A percentile compares a stretch with the other conserved stretches of the same genome.
These are phyloP conservation scores for Corymbia calophylla DNA, from an alignment of 441 rosid genomes.

Conservation along the genomic window DNA sequence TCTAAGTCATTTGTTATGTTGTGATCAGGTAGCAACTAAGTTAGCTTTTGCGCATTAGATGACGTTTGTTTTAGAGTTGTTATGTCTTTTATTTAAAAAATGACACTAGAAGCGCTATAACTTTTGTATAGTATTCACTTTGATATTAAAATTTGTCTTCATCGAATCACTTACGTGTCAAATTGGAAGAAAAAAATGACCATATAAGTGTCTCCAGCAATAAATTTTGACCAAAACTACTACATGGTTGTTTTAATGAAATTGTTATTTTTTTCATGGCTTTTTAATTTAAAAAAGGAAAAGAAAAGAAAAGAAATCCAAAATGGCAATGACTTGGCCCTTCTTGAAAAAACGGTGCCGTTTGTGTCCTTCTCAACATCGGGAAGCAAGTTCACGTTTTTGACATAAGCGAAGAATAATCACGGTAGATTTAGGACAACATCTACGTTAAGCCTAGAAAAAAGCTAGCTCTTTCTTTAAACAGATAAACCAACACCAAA, in stretches of 20 bases:
- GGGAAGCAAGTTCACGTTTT: background rate
- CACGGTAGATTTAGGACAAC: background rate
- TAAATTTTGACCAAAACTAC: too few species aligned
- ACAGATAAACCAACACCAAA: background rate
- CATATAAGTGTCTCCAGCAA: too few species aligned
- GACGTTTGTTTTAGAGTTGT: background rate
- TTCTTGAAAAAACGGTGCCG: background rate
- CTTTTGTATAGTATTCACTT: fast-evolving
- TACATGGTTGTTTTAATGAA: too few species aligned
- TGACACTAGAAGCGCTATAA: background rate
- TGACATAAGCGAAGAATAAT: background rate
- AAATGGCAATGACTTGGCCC: too few species aligned
- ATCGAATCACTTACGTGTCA: too few species aligned
- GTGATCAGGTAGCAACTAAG: background rate
- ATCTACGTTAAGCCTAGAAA: background rate
- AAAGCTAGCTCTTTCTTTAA: background rate
- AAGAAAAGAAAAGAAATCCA: too few species aligned
- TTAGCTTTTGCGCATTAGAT: background rate
- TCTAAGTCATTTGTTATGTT: background rate
- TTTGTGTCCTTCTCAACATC: background rate
- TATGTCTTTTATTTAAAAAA: too few species aligned
- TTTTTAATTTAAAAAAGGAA: too few species aligned
- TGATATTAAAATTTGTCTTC: too few species aligned
- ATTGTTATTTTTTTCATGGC: too few species aligned
- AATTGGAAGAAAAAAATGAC: too few species aligned